phyloP scores from a whole-genome alignment of 1,284 basidiomycete species.

The Papiliotrema laurentii region DNA sequence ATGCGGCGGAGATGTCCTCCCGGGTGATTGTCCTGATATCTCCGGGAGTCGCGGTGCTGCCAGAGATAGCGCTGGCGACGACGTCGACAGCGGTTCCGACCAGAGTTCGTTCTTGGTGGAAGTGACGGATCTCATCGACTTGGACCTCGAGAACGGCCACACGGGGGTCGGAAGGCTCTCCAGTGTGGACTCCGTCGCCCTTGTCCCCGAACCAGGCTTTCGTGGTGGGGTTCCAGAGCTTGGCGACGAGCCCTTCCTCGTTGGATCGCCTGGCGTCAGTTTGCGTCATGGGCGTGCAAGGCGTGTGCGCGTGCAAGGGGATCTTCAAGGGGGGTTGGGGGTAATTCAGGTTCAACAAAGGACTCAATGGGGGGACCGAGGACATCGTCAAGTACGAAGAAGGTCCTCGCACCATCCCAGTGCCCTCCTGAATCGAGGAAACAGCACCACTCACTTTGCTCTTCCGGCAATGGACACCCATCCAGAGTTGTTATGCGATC shows the following conservation, averaged over 20 bases:
- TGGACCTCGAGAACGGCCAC: constrained; percentile 74
- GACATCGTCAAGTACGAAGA: no score
- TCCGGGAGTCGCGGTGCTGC: constrained; percentile 59
- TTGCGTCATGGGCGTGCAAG: background rate
- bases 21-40: constrained; percentile 60
- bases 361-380: no score
- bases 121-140: constrained; percentile 74
- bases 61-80: constrained; percentile 56
- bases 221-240: constrained; percentile 62
- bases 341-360: no score
- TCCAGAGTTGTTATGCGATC: constrained; percentile 58
- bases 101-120: constrained; percentile 55
- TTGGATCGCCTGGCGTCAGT: constrained; percentile 53
- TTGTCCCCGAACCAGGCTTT: constrained; percentile 82
- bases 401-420: no score
- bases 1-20: constrained; percentile 53
- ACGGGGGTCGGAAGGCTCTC: constrained; percentile 73
- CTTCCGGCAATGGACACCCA: constrained; percentile 82
- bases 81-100: constrained; percentile 55
- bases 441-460: constrained; percentile 49
- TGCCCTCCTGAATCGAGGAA: background rate
- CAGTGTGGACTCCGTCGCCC: constrained; percentile 79
- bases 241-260: constrained; percentile 62
- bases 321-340: no score
- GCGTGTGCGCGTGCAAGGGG: background rate